phyloP scores from a whole-genome alignment of 345 rosid genomes.

The Heritiera fomes region DNA sequence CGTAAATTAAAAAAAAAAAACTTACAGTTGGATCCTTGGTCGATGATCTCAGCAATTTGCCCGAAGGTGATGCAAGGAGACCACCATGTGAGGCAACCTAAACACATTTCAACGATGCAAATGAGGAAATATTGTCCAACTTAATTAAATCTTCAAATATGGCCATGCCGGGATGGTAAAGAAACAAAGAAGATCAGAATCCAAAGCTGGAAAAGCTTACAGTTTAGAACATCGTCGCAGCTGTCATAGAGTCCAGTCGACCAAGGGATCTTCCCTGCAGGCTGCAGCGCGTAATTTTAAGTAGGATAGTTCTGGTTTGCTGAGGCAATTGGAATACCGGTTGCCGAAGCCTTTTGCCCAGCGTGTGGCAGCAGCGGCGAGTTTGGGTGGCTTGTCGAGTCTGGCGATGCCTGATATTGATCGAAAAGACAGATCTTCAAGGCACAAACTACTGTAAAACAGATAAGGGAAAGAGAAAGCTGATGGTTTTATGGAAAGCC shows the following conservation, averaged over 20 bases:
- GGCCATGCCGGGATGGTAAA: background rate
- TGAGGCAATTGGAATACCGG: background rate
- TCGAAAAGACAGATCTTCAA: background rate
- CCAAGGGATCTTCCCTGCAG: slow-evolving; percentile 1
- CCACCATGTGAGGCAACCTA: slow-evolving; percentile 40
- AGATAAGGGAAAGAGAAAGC: background rate
- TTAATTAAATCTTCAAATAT: background rate
- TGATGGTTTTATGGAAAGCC: background rate
- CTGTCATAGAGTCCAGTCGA: slow-evolving; percentile 13
- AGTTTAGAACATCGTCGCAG: slow-evolving; percentile 1
- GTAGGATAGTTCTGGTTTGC: background rate
- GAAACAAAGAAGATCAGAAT: background rate
- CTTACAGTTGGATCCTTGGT: slow-evolving; percentile 39
- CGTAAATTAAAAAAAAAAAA: background rate
- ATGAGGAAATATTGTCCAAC: slow-evolving; percentile 5
- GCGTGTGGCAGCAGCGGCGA: background rate
- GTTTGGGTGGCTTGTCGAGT: background rate
- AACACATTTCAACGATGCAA: background rate
- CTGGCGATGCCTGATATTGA: background rate
- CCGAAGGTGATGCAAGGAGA: slow-evolving; percentile 50
- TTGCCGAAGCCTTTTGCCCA: background rate
- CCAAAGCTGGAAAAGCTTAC: background rate
- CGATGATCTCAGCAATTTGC: slow-evolving; percentile 40
- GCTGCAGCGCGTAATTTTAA: background rate
- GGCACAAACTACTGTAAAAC: too few species aligned